Conservation (phyloP, 768 basidiomycete species). For the Amanita pallidorosea region DNA sequence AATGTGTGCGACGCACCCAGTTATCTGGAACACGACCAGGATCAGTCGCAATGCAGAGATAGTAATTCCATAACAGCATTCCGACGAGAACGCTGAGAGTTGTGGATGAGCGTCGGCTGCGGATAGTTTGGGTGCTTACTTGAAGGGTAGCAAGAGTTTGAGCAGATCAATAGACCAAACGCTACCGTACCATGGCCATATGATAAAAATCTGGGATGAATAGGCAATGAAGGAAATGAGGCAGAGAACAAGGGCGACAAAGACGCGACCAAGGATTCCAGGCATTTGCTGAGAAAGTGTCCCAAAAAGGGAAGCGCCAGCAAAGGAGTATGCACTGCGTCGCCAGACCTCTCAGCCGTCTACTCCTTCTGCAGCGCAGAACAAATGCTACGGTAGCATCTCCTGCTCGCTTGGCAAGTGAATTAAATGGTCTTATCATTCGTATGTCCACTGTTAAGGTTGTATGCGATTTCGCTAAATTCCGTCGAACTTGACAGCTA, state of each 20-base stretch:
- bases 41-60: conserved; percentile 68
- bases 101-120: neutral
- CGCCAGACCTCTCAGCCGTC: neutral
- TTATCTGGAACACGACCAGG: conserved; percentile 72
- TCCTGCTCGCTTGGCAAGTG: conserved; percentile 11
- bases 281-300: neutral
- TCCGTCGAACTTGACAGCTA: conserved; percentile 9
- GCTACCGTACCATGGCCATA: conserved; percentile 88
- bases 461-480: neutral
- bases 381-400: neutral
- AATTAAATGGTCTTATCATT: conserved; percentile 19
- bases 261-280: conserved; percentile 42
- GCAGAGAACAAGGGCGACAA: conserved; percentile 57
- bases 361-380: neutral
- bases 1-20: conserved; percentile 47
- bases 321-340: neutral
- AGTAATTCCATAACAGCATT: conserved; percentile 84
- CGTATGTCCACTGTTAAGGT: conserved; percentile 17
- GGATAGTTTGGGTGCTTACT: conserved; percentile 38
- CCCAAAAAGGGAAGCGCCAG: neutral
- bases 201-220: conserved; percentile 80
- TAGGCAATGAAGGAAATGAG: conserved; percentile 84
- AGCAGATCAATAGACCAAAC: conserved; percentile 66
- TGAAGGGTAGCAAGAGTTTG: conserved; percentile 78
- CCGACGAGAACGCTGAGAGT: conserved; percentile 54